Evolutionary conservation across 768 basidiomycete species (phyloP).

Genomic region (Lanmaoa pseudosensibilis): DNA sequence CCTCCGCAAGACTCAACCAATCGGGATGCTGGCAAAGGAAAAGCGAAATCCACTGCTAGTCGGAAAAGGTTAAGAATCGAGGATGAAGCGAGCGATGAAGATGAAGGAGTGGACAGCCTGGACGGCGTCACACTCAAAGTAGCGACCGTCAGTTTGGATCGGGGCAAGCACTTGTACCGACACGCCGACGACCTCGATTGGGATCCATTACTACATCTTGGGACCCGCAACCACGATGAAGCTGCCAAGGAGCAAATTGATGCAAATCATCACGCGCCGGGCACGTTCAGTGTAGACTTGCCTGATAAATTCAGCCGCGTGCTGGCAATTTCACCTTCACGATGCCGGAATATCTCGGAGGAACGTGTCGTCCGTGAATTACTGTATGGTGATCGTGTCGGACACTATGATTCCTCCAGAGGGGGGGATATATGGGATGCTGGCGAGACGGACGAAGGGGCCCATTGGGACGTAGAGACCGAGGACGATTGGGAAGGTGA

Average conservation of each 20-base stretch:
- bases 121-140: conserved; percentile 25
- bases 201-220: conserved; percentile 31
- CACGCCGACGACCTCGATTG: conserved; percentile 24
- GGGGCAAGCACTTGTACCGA: conserved; percentile 9
- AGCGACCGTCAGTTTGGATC: conserved; percentile 12
- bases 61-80: conserved; percentile 55
- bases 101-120: conserved; percentile 22
- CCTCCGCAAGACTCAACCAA: conserved; percentile 41
- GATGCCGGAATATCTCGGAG: conserved; percentile 42
- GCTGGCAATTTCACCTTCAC: conserved; percentile 56
- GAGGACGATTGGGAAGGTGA: conserved; percentile 77
- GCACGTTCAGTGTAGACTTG: conserved; percentile 53
- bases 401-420: conserved; percentile 58
- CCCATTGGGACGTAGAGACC: conserved; percentile 46
- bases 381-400: conserved; percentile 55
- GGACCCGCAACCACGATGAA: conserved; percentile 26
- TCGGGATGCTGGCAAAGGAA: conserved; percentile 41
- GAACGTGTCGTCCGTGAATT: conserved; percentile 59
- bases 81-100: conserved; percentile 30
- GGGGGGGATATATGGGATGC: conserved; percentile 78
- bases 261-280: conserved; percentile 36
- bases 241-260: conserved; percentile 14
- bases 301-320: conserved; percentile 66
- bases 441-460: conserved; percentile 56
- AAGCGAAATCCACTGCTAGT: conserved; percentile 32